Conservation (phyloP, 1,284 basidiomycete genomes). For the Psilocybe mexicana region DNA sequence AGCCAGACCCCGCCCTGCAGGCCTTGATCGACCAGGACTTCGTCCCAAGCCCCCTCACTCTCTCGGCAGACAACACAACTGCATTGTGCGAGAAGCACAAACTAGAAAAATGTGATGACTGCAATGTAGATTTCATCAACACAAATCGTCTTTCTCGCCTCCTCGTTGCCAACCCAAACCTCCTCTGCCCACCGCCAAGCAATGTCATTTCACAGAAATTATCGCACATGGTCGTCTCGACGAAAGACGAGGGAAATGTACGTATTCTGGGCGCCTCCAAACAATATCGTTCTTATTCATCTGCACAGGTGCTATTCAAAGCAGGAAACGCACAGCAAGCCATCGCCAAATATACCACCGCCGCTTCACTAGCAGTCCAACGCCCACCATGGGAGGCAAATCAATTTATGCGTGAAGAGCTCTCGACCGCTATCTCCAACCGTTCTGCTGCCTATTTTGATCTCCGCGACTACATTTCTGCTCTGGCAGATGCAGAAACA, state of each 20-base stretch:
- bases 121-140: slow-evolving; percentile 67
- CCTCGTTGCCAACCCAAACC: slow-evolving; percentile 67
- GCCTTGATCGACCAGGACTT: slow-evolving; percentile 76
- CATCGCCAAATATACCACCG: slow-evolving; percentile 82
- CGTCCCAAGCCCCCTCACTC: slow-evolving; percentile 55
- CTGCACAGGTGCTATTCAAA: slow-evolving; percentile 73
- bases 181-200: slow-evolving; percentile 81
- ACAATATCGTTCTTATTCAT: not conserved
- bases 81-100: slow-evolving; percentile 66
- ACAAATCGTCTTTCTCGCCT: slow-evolving; percentile 76
- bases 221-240: slow-evolving; percentile 67
- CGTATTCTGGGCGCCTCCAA: slow-evolving; percentile 1
- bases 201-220: slow-evolving; percentile 77
- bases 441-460: slow-evolving; percentile 86
- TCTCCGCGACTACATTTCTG: slow-evolving; percentile 75
- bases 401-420: slow-evolving; percentile 83
- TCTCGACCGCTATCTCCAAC: slow-evolving; percentile 88
- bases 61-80: slow-evolving; percentile 52
- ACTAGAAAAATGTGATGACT: slow-evolving; percentile 69
- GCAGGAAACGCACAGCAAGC: slow-evolving; percentile 72
- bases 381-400: slow-evolving; percentile 91
- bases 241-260: slow-evolving; percentile 92
- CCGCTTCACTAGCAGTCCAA: slow-evolving; percentile 79
- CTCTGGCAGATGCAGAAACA: slow-evolving; percentile 89
- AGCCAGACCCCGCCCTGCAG: slow-evolving; percentile 68